Evolutionary conservation across 192 early-diverging fungal genomes (phyloP).

Genomic region (Coemansia sp.): DNA sequence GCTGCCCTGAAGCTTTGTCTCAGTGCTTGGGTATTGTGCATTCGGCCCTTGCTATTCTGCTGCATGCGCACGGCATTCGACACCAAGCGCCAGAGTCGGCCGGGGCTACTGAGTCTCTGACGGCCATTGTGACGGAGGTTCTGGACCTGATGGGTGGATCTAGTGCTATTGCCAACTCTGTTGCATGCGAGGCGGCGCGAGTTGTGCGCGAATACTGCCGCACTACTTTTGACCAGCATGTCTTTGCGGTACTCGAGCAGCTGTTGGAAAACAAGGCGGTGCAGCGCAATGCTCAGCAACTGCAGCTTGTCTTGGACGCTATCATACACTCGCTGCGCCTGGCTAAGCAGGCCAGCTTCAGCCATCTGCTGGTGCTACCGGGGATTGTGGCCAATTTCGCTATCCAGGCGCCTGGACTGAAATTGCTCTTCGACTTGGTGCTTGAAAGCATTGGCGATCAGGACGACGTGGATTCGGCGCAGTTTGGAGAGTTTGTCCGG

Average conservation of each 20-base stretch:
- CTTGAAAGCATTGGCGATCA: conserved; percentile 12
- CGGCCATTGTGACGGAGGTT: neutral
- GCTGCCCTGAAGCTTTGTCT: neutral
- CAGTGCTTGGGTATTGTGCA: neutral
- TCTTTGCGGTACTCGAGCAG: conserved; percentile 1
- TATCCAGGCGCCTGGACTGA: conserved; percentile 32
- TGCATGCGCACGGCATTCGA: neutral
- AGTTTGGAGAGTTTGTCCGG: neutral
- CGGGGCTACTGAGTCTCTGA: neutral
- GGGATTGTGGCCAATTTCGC: conserved; percentile 24
- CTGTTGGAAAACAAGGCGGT: conserved; percentile 13
- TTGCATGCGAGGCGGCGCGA: conserved; percentile 31
- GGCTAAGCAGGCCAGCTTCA: conserved; percentile 1
- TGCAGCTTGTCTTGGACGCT: conserved; percentile 29
- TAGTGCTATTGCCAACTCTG: neutral
- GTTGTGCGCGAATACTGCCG: conserved; percentile 32
- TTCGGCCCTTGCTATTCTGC: neutral
- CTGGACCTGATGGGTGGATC: conserved; percentile 1
- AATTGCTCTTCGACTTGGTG: conserved; percentile 25
- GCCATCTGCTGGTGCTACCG: conserved; percentile 12
- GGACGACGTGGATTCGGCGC: neutral
- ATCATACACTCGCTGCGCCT: conserved; percentile 12
- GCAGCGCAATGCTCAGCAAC: conserved; percentile 19
- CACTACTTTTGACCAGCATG: conserved; percentile 1
- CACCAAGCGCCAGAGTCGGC: neutral